These are phyloP conservation scores for Starmera quercuum DNA, from an alignment of 805 yeast species.

Conservation along the genomic window DNA sequence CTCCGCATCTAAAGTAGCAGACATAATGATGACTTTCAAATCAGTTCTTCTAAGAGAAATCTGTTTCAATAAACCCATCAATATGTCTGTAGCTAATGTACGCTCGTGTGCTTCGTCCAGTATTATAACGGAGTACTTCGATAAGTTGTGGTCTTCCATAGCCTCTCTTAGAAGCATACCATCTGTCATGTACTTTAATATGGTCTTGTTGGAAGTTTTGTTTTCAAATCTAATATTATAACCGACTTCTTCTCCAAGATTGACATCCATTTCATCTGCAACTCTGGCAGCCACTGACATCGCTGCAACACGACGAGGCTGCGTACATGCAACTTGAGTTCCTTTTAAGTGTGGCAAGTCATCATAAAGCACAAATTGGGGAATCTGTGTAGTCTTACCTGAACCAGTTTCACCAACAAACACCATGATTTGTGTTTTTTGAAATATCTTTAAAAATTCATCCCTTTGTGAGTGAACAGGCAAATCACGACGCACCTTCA, in stretches of 20 bases:
- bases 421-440: slow-evolving; percentile 87
- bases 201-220: slow-evolving; percentile 70
- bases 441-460: slow-evolving; percentile 80
- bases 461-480: slow-evolving; percentile 94
- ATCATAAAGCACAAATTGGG: slow-evolving; percentile 86
- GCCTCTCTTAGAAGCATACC: slow-evolving; percentile 98
- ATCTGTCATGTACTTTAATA: slow-evolving; percentile 94
- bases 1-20: slow-evolving; percentile 96
- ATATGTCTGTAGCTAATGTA: slow-evolving; percentile 90
- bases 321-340: slow-evolving; percentile 90
- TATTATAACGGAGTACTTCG: slow-evolving; percentile 80
- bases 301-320: slow-evolving; percentile 97
- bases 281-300: slow-evolving; percentile 98
- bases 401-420: slow-evolving; percentile 99
- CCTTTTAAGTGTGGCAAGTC: slow-evolving; percentile 86
- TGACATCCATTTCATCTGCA: slow-evolving; percentile 94
- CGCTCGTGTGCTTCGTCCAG: slow-evolving; percentile 98
- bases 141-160: slow-evolving; percentile 86
- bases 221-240: slow-evolving; percentile 92
- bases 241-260: slow-evolving; percentile 91
- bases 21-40: slow-evolving; percentile 88
- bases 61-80: slow-evolving; percentile 90
- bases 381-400: slow-evolving; percentile 97
- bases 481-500: slow-evolving; percentile 71
- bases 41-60: slow-evolving; percentile 76